Percentiles rank a stretch among this genome's conserved stretches.
These are phyloP conservation scores for Calonectria montana DNA, from an alignment of 2,329 filamentous ascomycete genomes.

Conservation along the genomic window DNA sequence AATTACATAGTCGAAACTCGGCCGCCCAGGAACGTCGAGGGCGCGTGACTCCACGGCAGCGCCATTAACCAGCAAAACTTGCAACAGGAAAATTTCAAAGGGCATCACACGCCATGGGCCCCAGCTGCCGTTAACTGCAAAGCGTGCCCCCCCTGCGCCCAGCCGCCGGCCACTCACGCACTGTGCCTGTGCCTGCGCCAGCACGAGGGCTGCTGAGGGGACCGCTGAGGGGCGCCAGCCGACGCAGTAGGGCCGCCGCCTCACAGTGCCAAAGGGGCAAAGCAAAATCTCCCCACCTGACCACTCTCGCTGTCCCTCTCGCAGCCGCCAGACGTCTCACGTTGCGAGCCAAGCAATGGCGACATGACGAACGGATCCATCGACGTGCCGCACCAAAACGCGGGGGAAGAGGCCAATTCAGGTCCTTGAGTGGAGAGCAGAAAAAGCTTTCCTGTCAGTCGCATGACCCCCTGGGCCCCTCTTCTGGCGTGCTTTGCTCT, in stretches of 20 bases:
- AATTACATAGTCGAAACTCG: constrained; percentile 45
- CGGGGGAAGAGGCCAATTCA: constrained; percentile 36
- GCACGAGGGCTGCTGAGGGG: not conserved
- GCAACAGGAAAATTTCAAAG: not conserved
- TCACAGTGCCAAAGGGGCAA: not conserved
- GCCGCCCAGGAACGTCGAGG: constrained; percentile 41
- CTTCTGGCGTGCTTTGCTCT: not conserved
- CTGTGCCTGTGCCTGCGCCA: not conserved
- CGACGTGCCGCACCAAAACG: constrained; percentile 30
- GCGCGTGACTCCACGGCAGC: constrained; percentile 39
- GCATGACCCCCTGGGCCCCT: constrained; percentile 19
- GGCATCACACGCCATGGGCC: constrained; percentile 36
- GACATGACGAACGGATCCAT: constrained; percentile 32
- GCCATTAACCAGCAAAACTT: constrained; percentile 20
- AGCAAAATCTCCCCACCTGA: constrained; percentile 16
- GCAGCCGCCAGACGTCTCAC: constrained; percentile 1
- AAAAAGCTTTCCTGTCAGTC: constrained; percentile 36
- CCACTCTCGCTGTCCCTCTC: not conserved
- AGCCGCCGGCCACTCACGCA: not conserved
- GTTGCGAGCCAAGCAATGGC: constrained; percentile 20
- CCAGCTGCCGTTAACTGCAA: constrained; percentile 43
- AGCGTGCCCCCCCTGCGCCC: constrained; percentile 28
- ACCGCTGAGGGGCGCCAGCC: too few relatives aligned
- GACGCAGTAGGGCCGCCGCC: not conserved
- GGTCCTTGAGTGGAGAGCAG: constrained; percentile 29